Conservation (phyloP, 257 asterid genomes). For the Plectranthus barbatus region DNA sequence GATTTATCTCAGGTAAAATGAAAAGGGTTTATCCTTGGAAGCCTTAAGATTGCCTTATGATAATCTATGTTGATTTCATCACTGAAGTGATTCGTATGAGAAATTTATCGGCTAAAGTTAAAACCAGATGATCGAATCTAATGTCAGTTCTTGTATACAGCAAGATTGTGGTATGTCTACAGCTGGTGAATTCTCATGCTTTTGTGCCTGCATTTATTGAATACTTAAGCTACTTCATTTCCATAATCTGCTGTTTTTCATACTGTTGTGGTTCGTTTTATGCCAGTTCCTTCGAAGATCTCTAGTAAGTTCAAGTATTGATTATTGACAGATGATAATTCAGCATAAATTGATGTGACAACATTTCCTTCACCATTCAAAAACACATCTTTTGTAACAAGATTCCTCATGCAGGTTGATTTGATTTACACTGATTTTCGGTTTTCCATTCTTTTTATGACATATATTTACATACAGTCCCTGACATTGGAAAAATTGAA, state of each 20-base stretch:
- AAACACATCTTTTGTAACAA: background rate
- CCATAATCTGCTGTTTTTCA: background rate
- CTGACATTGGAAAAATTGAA: background rate
- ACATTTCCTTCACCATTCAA: too few relatives aligned
- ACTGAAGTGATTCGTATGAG: background rate
- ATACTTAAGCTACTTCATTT: background rate
- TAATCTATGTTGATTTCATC: background rate
- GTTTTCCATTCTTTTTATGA: background rate
- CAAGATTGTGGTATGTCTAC: background rate
- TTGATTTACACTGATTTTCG: background rate
- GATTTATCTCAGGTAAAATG: background rate
- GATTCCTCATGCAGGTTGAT: conserved; percentile 13
- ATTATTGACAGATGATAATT: too few relatives aligned
- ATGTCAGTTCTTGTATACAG: background rate
- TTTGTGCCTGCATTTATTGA: background rate
- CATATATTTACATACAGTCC: background rate
- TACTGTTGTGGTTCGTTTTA: background rate
- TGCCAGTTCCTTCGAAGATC: background rate
- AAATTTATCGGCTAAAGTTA: background rate
- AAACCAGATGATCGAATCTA: background rate
- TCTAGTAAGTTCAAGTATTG: too few relatives aligned
- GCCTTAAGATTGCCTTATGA: background rate
- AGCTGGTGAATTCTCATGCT: background rate
- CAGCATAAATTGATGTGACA: too few relatives aligned
- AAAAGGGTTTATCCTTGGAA: background rate